Evolutionary conservation across 306 rosid species (phyloP).

Genomic region (Herpetospermum pedunculosum): DNA sequence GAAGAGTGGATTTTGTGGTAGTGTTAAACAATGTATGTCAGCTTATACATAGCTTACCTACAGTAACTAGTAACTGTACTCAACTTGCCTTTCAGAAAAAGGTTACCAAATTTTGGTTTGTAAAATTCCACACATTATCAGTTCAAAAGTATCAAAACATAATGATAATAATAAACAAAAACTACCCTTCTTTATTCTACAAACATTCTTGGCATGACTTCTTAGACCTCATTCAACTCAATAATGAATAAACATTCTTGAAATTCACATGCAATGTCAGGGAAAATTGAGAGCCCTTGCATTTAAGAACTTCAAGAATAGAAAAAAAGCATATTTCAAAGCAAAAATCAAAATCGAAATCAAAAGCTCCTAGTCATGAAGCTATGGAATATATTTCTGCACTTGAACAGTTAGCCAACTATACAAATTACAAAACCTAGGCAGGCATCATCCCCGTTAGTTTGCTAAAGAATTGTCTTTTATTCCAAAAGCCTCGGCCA

Average conservation of each 20-base stretch:
- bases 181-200: background rate
- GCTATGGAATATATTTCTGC: conserved; percentile 14
- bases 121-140: too few relatives aligned
- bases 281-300: conserved; percentile 4
- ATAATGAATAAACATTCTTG: background rate
- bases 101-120: too few relatives aligned
- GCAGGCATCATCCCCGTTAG: background rate
- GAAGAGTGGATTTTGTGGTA: too few relatives aligned
- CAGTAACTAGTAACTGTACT: too few relatives aligned
- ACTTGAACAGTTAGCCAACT: conserved; percentile 7
- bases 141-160: background rate
- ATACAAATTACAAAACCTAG: conserved; percentile 1
- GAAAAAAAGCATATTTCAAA: background rate
- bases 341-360: background rate
- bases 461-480: conserved; percentile 20
- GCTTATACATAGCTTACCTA: too few relatives aligned
- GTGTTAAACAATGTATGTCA: too few relatives aligned
- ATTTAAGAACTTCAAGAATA: background rate
- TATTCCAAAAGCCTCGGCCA: conserved; percentile 70
- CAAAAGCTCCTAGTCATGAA: background rate
- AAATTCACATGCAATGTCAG: background rate
- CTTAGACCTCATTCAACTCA: background rate
- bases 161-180: background rate
- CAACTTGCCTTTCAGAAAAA: background rate
- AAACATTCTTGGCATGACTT: background rate